A percentile compares a stretch with the other conserved stretches of the same genome.
phyloP scores from a whole-genome alignment of 2,329 filamentous ascomycete species.

The Colletotrichum chrysophilum region DNA sequence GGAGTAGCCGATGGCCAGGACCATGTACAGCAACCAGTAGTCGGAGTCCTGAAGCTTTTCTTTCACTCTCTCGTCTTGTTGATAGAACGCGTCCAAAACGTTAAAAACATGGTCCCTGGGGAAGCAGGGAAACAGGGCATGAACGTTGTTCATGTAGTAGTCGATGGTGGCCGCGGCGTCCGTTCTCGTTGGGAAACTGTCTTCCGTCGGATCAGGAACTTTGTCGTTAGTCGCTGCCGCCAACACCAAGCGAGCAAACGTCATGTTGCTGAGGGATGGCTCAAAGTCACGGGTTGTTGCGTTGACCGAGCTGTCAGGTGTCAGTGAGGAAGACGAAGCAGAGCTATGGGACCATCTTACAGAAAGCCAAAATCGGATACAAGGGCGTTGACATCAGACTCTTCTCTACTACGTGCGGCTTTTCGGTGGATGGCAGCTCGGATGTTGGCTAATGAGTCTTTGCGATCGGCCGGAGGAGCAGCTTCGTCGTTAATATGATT shows the following conservation, averaged over 20 bases:
- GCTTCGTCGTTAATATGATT: conserved; percentile 64
- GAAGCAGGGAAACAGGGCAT: conserved; percentile 81
- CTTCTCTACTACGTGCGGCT: conserved; percentile 71
- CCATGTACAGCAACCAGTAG: conserved; percentile 87
- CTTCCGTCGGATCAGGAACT: conserved; percentile 66
- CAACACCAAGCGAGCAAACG: conserved; percentile 86
- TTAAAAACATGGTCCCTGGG: conserved; percentile 79
- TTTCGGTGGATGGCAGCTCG: conserved; percentile 69
- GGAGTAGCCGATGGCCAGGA: conserved; percentile 81
- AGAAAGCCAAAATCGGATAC: conserved; percentile 94
- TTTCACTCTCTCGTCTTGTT: conserved; percentile 62
- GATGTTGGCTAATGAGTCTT: conserved; percentile 67
- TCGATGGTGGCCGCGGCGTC: conserved; percentile 74
- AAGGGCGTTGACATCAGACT: conserved; percentile 86
- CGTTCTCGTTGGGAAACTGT: conserved; percentile 73
- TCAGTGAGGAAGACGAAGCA: background rate
- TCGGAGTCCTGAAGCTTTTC: conserved; percentile 67
- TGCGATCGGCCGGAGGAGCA: conserved; percentile 46
- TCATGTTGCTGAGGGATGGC: conserved; percentile 86
- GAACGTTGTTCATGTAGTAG: conserved; percentile 85
- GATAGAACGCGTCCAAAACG: conserved; percentile 82
- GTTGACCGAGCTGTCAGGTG: conserved; percentile 76
- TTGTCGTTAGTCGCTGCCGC: conserved; percentile 80
- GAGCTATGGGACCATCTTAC: conserved; percentile 48
- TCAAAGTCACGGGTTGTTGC: conserved; percentile 95